Percentiles rank a stretch among this genome's conserved stretches.
phyloP scores from a whole-genome alignment of 495 filamentous ascomycete genomes.

The Parathielavia hyrcaniae region DNA sequence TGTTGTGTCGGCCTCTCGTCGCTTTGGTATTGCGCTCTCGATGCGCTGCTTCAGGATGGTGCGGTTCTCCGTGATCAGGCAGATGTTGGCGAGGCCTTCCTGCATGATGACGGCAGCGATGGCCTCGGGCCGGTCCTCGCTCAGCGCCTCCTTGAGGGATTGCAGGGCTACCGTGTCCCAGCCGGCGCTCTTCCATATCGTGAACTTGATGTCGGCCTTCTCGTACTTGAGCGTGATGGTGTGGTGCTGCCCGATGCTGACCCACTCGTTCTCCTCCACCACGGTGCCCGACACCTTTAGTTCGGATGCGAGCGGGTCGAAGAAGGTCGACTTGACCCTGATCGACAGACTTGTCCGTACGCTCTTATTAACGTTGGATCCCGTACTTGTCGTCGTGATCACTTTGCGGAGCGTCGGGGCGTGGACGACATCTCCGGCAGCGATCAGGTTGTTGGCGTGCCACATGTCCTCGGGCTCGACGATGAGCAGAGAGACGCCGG shows the following conservation, averaged over 20 bases:
- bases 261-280: conserved; percentile 73
- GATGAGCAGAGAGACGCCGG: conserved; percentile 72
- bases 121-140: conserved; percentile 68
- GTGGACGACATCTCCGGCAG: conserved; percentile 67
- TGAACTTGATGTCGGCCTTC: conserved; percentile 43
- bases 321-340: conserved; percentile 76
- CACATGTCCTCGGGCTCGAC: conserved; percentile 98
- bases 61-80: conserved; percentile 84
- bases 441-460: conserved; percentile 95
- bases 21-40: conserved; percentile 76
- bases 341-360: conserved; percentile 76
- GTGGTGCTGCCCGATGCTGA: conserved; percentile 78
- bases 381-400: conserved; percentile 61
- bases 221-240: conserved; percentile 74
- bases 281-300: conserved; percentile 83
- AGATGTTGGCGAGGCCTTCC: conserved; percentile 88
- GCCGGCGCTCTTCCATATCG: conserved; percentile 78
- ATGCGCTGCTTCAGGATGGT: conserved; percentile 82
- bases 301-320: conserved; percentile 75
- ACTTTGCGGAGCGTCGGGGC: conserved; percentile 81
- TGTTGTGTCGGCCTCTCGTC: conserved; percentile 63
- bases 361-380: conserved; percentile 65
- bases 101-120: conserved; percentile 90
- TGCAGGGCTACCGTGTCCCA: conserved; percentile 89
- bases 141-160: conserved; percentile 69